Evolutionary conservation across 768 basidiomycete genomes (phyloP).

Genomic region (Podaxis rugospora): DNA sequence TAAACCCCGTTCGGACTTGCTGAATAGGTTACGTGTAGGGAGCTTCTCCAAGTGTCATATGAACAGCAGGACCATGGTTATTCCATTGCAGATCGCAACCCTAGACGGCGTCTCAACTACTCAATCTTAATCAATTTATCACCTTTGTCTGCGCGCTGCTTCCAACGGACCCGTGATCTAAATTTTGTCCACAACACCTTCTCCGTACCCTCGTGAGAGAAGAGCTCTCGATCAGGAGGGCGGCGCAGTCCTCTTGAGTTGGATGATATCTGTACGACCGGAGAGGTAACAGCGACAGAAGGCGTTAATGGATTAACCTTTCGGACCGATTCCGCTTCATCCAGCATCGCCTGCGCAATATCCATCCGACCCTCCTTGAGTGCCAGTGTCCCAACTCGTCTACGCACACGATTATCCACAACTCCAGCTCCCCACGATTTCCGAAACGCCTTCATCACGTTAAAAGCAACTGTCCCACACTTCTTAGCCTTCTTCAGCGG

Average conservation of each 20-base stretch:
- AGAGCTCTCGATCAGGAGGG: conserved; percentile 1
- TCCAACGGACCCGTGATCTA: neutral
- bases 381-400: conserved; percentile 54
- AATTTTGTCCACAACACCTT: neutral
- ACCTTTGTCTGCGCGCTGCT: neutral
- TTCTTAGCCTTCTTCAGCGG: conserved; percentile 42
- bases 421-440: conserved; percentile 51
- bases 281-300: neutral
- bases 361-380: conserved; percentile 61
- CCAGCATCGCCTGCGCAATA: conserved; percentile 29
- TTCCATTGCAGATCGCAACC: neutral
- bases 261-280: neutral
- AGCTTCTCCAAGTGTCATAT: neutral
- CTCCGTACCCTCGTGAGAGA: neutral
- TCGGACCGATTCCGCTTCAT: neutral
- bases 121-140: neutral
- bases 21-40: neutral
- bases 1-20: neutral
- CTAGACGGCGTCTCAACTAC: neutral
- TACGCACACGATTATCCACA: conserved; percentile 54
- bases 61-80: neutral
- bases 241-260: conserved; percentile 1
- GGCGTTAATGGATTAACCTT: neutral
- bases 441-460: conserved; percentile 40
- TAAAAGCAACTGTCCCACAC: conserved; percentile 53